These are phyloP conservation scores for Aspergillus diversus DNA, from an alignment of 495 filamentous ascomycete species.

Conservation along the genomic window DNA sequence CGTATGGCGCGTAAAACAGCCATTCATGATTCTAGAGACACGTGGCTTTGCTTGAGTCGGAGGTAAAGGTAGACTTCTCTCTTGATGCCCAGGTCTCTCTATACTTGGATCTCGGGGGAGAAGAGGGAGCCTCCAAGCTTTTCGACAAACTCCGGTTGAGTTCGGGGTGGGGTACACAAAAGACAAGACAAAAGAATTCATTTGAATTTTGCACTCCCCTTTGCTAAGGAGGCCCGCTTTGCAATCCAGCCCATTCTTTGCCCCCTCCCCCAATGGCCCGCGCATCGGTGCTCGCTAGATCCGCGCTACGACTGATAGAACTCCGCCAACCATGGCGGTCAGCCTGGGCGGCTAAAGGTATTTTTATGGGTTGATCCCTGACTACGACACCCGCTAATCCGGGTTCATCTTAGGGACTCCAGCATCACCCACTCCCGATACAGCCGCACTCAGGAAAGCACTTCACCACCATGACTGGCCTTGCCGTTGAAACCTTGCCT, in stretches of 20 bases:
- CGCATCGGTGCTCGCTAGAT: conserved; percentile 5
- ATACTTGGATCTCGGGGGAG: neutral
- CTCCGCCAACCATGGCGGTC: conserved; percentile 16
- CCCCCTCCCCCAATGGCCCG: conserved; percentile 1
- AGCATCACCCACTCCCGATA: conserved; percentile 26
- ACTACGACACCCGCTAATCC: conserved; percentile 11
- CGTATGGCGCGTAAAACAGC: conserved; percentile 26
- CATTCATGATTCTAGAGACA: conserved; percentile 17
- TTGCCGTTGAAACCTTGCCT: conserved; percentile 6
- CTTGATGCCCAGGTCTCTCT: neutral
- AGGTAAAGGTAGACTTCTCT: neutral
- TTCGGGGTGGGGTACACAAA: conserved; percentile 7
- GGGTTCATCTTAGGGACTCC: conserved; percentile 17
- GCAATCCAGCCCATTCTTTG: neutral
- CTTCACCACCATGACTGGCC: conserved; percentile 3
- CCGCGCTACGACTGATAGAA: neutral
- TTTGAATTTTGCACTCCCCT: neutral
- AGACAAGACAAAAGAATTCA: neutral
- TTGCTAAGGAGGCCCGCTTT: neutral
- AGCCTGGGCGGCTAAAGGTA: conserved; percentile 17
- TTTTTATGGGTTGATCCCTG: conserved; percentile 17
- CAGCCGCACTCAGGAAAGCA: conserved; percentile 26
- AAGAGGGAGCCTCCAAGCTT: neutral
- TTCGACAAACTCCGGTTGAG: neutral
- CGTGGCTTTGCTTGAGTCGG: conserved; percentile 25